Conservation (phyloP, 306 rosid genomes). For the Cucurbita argyrosperma region DNA sequence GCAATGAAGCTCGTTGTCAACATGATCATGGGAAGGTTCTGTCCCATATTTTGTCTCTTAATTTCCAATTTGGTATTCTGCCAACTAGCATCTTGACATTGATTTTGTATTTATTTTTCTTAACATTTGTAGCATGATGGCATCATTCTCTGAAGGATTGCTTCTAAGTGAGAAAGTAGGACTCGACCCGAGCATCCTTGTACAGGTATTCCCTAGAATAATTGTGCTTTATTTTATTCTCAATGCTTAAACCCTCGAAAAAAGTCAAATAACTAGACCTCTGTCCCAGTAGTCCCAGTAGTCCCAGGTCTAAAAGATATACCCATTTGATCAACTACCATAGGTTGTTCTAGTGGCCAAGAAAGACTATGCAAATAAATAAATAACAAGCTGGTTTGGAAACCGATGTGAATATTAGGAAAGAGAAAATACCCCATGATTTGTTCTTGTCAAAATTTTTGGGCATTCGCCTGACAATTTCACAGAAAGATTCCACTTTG, state of each 20-base stretch:
- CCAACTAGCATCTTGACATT: not conserved
- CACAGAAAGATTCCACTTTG: not conserved
- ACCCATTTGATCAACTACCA: too few species aligned
- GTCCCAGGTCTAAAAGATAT: too few species aligned
- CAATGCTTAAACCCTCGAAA: not conserved
- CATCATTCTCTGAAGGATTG: constrained; percentile 91
- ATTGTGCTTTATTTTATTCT: not conserved
- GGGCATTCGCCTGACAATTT: not conserved
- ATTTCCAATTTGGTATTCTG: not conserved
- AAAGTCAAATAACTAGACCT: not conserved
- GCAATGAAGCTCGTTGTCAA: constrained; percentile 92
- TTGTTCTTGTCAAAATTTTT: too few species aligned
- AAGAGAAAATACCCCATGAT: not conserved
- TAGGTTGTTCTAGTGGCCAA: too few species aligned
- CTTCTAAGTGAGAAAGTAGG: constrained; percentile 87
- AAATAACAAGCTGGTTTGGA: too few species aligned
- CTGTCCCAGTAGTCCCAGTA: not conserved
- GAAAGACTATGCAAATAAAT: too few species aligned
- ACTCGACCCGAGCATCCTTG: constrained; percentile 68
- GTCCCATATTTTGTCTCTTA: not conserved
- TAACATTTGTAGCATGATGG: constrained; percentile 71
- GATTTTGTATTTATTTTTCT: not conserved
- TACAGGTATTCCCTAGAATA: constrained; percentile 37
- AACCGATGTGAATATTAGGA: too few species aligned
- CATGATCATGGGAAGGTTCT: constrained; percentile 96